Evolutionary conservation across 352 stramenopile species (phyloP), one percentile per base, ranked within the genome.

Genomic region (Detonula confervacea): DNA sequence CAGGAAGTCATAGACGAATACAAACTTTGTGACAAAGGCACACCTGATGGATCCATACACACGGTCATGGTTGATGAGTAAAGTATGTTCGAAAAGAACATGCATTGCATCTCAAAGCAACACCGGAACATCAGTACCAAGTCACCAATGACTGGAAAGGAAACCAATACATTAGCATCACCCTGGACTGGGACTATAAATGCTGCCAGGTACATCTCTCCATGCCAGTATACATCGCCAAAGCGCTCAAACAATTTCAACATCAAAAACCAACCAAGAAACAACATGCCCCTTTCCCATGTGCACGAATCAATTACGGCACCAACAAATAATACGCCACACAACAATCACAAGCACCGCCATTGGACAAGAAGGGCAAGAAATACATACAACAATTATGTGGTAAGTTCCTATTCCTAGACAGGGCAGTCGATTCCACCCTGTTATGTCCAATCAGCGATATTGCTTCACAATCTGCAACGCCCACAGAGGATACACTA

Each of bases 401-500:
- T 35, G 75, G 80, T 11, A 65, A 68, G 18, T 77, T 87, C 30
- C 65, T 87, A 0, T 87, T 73, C 35, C 72, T 80, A 39, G 72
- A 30, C 30, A 37, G 30, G 30, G 30, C 30, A 8, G 30, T 37
- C 3, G 30, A 52, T 24, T 7, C 27, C 27, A 83, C 71, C 1
- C 52, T 83, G 1, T 35, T 81, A 2, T 24, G 44, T 16, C 66
- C 84, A n/a, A 33, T 86, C 27, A 67, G 71, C 29, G 57, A 25
- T 14, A 74, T 88, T 25, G 56, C 63, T 6, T 49, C 35, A 6
- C 20, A 77, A 52, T 73, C 81, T 71, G 20, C 73, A 5, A 8
- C 46, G 16, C 22, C 66, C 11, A 86, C 78, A 9, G 6, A 67
- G 18, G 65, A 87, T 46, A 18, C 44, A 12, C 3, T 52, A 16